Evolutionary conservation across 2,329 filamentous ascomycete genomes (phyloP), one percentile per base, ranked within the genome.

Genomic region (Nannizziopsis arthrosporioides): DNA sequence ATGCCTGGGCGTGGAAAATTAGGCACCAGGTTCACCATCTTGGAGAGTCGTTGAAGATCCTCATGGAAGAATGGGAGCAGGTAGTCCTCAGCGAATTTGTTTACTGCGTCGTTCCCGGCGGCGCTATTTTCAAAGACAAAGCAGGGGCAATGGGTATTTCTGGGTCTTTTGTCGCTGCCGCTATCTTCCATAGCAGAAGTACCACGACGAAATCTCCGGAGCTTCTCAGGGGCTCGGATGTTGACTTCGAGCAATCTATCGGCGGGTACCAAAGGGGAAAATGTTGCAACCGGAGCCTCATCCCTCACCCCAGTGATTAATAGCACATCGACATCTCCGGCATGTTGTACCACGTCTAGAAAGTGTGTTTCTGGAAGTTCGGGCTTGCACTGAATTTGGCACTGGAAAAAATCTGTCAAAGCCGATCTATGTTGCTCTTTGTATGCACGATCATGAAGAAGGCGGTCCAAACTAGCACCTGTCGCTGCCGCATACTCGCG

Each of bases 241-340:
- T 59, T 65, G 51, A 82, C 62, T 31, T 82, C 78, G 41, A 82
- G 31, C 14, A 82, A 49, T 52, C 65, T 74, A 51, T 64, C 73
- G 1, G 68, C 59, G 42, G 76, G 69, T 9, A 79, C 72, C 18
- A 80, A 56, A 63, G 75, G 72, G n/a, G 73, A 74, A 0, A 78
- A 72, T 10, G 53, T 37, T 51, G 74, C 64, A 9, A 81, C 68
- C 0, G 78, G 79, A 4, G 76, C 72, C 42, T 75, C 63, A 42
- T 83, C 79, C 66, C 77, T 73, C 73, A 81, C 75, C 0, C 78
- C 78, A 0, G 78, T 82, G 53, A 84, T 74, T 0, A 82, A 49
- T 38, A 82, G 61, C 42, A 81, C 75, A 48, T 80, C 73, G 1
- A 68, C 63, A 58, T 68, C 68, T 43, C 9, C 52, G 5, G 68